A percentile compares a stretch with the other conserved stretches of the same genome.
phyloP scores from a whole-genome alignment of 306 rosid species.

The Hippophae tibetana region DNA sequence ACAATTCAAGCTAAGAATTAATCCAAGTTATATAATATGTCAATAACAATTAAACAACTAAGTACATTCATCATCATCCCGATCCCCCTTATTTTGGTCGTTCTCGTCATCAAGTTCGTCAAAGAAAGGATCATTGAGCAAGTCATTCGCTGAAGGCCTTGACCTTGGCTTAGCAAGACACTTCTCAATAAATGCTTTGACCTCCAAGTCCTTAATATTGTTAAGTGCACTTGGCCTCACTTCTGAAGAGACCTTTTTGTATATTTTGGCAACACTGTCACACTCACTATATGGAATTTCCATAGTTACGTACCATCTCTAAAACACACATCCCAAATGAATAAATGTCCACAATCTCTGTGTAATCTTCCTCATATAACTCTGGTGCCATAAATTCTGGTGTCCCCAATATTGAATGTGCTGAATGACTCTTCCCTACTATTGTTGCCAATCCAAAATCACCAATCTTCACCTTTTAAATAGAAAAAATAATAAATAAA shows the following conservation, averaged over 20 bases:
- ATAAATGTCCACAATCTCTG: conserved; percentile 84
- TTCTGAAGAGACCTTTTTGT: conserved; percentile 67
- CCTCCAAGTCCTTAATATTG: conserved; percentile 53
- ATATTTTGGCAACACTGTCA: conserved; percentile 72
- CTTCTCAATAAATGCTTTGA: conserved; percentile 59
- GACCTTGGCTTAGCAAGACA: conserved; percentile 62
- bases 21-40: too few species aligned
- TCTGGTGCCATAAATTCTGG: conserved; percentile 96
- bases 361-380: conserved; percentile 72
- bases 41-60: not conserved
- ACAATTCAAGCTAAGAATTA: too few species aligned
- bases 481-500: not conserved
- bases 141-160: conserved; percentile 71
- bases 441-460: conserved; percentile 85
- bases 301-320: conserved; percentile 75
- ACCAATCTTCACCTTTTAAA: conserved; percentile 75
- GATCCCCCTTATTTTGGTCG: not conserved
- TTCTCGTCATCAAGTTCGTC: conserved; percentile 32
- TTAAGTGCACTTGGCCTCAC: conserved; percentile 56
- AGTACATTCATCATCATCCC: conserved; percentile 14
- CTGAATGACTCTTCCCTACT: conserved; percentile 66
- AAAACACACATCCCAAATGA: conserved; percentile 85
- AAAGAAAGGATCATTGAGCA: conserved; percentile 67
- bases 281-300: conserved; percentile 92
- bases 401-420: conserved; percentile 83